These are phyloP conservation scores for Ceratobasidium theobromae DNA, from an alignment of 1,284 basidiomycete species.

Conservation along the genomic window DNA sequence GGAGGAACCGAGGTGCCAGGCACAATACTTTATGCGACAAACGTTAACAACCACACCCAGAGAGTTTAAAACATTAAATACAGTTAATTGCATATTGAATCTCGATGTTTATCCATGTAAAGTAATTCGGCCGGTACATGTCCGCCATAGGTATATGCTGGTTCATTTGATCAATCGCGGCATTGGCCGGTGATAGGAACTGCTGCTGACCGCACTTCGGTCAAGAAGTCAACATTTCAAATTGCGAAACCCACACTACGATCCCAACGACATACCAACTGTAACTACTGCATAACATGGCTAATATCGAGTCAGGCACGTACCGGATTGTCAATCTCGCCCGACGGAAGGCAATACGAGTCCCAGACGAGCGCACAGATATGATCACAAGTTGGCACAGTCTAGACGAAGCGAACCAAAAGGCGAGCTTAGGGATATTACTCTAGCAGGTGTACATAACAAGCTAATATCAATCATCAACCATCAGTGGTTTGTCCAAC, in stretches of 20 bases:
- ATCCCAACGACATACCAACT: neutral
- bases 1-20: too few relatives aligned
- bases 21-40: too few relatives aligned
- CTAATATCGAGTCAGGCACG: neutral
- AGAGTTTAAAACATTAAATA: too few relatives aligned
- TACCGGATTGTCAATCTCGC: slow-evolving; percentile 13
- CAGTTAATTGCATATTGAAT: too few relatives aligned
- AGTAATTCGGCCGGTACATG: too few relatives aligned
- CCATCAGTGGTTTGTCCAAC: slow-evolving; percentile 7
- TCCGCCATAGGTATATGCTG: too few relatives aligned
- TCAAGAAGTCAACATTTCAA: neutral
- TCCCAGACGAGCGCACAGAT: slow-evolving; percentile 3
- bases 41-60: too few relatives aligned
- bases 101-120: too few relatives aligned
- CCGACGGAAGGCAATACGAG: neutral
- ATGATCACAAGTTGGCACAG: slow-evolving; percentile 1
- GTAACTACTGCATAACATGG: neutral
- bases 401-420: slow-evolving; percentile 7
- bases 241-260: neutral
- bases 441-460: neutral
- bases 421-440: neutral
- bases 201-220: neutral
- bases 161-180: too few relatives aligned
- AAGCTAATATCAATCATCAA: neutral
- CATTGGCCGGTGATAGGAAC: too few relatives aligned